Evolutionary conservation across 2,329 filamentous ascomycete genomes (phyloP), one percentile per base, ranked within the genome.

Genomic region (Aphanocladium album): DNA sequence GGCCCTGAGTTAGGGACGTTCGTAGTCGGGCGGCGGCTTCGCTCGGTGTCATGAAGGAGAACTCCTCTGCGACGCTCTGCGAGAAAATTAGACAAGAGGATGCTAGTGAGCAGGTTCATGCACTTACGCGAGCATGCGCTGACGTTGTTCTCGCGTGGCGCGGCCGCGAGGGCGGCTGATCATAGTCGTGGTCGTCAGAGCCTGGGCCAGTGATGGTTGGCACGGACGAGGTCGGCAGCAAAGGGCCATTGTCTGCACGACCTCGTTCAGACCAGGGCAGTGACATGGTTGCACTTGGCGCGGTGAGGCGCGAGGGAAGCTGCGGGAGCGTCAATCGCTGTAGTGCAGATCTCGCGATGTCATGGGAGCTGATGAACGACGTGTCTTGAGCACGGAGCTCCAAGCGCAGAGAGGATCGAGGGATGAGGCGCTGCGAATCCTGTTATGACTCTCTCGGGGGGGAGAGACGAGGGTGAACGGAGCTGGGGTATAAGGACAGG

Each of bases 1-100:
- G 83, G 57, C 95, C 95, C 69, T 90, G 83, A 16, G 82, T 86
- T 27, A 96, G 79, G n/a, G 93, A 97, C 4, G 93, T 96, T 65
- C 87, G 83, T 58, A 98, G 79, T 65, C 85, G 86, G 58, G 87
- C 81, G 49, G 91, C 92, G 12, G 90, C 89, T 74, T 96, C 89
- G 70, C 88, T 81, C 21, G 89, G 83, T n/a, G 87, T 88, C 71
- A 97, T 83, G 69, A 84, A 79, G 30, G 85, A 82, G 70, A 79
- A 88, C 59, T 85, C 80, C 62, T 87, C 83, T 60, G 86, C 85
- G 49, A 83, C 72, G 57, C 73, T 78, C 81, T 85, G 66, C 23
- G 1, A 37, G 9, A 14, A 11, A 35, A 19, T 59, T 50, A 46
- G 60, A 14, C n/a, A 19, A 51, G 9, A 14, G 19, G 55, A 27